Evolutionary conservation across 345 rosid species (phyloP).

Genomic region (Aquilaria malaccensis): DNA sequence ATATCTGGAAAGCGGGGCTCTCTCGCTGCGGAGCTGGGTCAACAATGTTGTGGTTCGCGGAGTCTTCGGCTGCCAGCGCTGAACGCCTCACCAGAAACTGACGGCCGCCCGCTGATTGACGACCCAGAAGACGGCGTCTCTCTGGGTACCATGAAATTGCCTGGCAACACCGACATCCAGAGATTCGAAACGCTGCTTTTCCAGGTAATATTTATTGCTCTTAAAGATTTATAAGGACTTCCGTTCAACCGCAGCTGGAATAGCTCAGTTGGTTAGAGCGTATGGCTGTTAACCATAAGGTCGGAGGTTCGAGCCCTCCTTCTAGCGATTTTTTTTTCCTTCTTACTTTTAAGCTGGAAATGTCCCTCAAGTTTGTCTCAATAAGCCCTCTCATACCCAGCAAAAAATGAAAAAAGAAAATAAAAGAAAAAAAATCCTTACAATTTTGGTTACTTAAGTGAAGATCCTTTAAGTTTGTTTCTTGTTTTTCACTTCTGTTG

Average conservation of each 20-base stretch:
- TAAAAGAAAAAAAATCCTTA: too few relatives aligned
- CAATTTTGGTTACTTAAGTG: too few relatives aligned
- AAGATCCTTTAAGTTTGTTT: too few relatives aligned
- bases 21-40: conserved; percentile 1
- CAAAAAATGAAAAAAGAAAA: too few relatives aligned
- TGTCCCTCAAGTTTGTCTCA: too few relatives aligned
- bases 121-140: conserved; percentile 59
- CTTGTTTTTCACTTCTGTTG: too few relatives aligned
- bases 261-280: conserved; percentile 89
- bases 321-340: conserved; percentile 18
- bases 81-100: conserved; percentile 28
- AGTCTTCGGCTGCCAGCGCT: conserved; percentile 6
- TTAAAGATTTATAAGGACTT: neutral
- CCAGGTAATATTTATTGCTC: conserved; percentile 34
- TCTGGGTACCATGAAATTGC: conserved; percentile 81
- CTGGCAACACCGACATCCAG: conserved; percentile 44
- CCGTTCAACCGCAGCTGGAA: conserved; percentile 28
- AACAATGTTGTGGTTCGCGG: conserved; percentile 1
- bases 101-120: conserved; percentile 29
- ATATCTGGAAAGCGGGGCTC: neutral
- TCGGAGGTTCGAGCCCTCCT: conserved; percentile 81
- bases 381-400: too few relatives aligned
- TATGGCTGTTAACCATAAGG: conserved; percentile 86
- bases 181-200: conserved; percentile 66
- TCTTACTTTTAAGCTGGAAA: neutral